Percentiles rank a stretch among this genome's conserved stretches.
Conservation (phyloP, 495 filamentous ascomycete genomes). For the Aspergillus baeticus region DNA sequence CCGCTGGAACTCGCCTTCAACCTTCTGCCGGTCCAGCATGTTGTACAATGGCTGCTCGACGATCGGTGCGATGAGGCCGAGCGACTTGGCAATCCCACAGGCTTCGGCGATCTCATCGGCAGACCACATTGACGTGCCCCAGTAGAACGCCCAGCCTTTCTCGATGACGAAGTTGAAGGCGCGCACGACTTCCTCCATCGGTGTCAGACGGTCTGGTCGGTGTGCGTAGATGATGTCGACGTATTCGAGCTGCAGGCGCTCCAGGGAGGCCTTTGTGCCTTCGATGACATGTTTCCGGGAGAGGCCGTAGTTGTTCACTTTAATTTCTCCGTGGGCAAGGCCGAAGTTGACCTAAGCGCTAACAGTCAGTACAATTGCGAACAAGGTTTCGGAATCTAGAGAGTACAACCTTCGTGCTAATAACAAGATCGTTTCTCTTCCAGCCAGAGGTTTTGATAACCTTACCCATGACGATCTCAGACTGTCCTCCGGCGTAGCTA, state of each 20-base stretch:
- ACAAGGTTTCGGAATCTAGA: constrained; percentile 41
- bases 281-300: constrained; percentile 83
- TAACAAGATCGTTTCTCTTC: constrained; percentile 79
- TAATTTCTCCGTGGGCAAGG: constrained; percentile 53
- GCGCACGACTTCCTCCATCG: constrained; percentile 84
- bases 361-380: neutral
- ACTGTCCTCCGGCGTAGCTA: constrained; percentile 63
- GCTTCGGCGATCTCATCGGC: constrained; percentile 79
- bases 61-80: constrained; percentile 76
- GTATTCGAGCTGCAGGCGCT: constrained; percentile 66
- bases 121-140: constrained; percentile 87
- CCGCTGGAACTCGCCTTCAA: constrained; percentile 72
- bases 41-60: constrained; percentile 89
- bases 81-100: constrained; percentile 67
- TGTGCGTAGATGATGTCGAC: constrained; percentile 85
- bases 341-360: constrained; percentile 66
- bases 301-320: constrained; percentile 73
- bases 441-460: constrained; percentile 59
- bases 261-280: constrained; percentile 61
- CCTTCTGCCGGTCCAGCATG: constrained; percentile 66
- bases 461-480: constrained; percentile 71
- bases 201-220: constrained; percentile 76
- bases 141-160: constrained; percentile 80
- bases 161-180: constrained; percentile 81
- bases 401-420: constrained; percentile 69